Evolutionary conservation across 2,329 filamentous ascomycete species (phyloP).

Genomic region (Fusarium xyrophilum): DNA sequence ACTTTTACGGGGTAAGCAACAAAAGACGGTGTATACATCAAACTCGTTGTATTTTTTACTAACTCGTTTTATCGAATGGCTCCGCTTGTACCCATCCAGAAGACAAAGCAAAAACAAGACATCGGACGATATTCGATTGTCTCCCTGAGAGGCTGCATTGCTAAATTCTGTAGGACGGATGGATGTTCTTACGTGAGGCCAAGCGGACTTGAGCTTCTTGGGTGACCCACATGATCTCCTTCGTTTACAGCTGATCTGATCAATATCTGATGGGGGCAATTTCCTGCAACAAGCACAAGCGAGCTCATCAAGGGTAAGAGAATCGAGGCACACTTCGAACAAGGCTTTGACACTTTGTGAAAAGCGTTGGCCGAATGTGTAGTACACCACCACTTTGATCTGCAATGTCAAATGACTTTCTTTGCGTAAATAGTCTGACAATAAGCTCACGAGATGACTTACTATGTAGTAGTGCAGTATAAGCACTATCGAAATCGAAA

Average conservation of each 20-base stretch:
- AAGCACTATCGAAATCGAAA: neutral
- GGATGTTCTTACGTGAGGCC: neutral
- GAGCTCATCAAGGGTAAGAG: neutral
- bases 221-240: conserved; percentile 5
- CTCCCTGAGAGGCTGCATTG: neutral
- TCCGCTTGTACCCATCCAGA: neutral
- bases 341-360: neutral
- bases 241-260: conserved; percentile 9
- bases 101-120: neutral
- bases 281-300: conserved; percentile 1
- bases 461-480: neutral
- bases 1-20: neutral
- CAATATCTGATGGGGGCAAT: conserved; percentile 2
- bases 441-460: neutral
- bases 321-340: neutral
- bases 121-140: conserved; percentile 1
- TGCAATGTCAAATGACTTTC: neutral
- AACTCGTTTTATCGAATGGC: neutral
- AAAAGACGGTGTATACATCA: conserved; percentile 33
- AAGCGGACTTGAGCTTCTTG: conserved; percentile 23
- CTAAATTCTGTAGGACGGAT: neutral
- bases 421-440: neutral
- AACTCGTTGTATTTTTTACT: neutral
- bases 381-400: neutral
- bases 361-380: neutral